Conservation (phyloP, 2,329 filamentous ascomycete genomes). For the Monilinia aucupariae region DNA sequence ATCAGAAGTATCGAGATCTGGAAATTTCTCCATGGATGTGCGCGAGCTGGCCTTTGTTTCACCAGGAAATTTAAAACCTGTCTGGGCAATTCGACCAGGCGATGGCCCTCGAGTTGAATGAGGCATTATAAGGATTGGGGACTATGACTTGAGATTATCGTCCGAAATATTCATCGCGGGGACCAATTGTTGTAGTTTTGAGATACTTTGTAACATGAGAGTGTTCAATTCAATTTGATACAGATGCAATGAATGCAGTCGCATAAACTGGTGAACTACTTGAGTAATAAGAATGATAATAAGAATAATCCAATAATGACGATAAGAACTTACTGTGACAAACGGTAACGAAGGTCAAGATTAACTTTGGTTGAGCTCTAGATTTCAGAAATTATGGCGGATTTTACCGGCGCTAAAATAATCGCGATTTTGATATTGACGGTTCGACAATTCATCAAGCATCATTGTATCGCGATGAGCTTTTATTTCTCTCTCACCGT, state of each 20-base stretch:
- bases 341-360: too few species aligned
- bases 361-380: not conserved
- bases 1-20: slow-evolving; percentile 44
- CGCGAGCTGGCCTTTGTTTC: slow-evolving; percentile 28
- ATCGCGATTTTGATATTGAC: slow-evolving; percentile 23
- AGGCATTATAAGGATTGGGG: slow-evolving; percentile 34
- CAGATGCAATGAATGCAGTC: too few species aligned
- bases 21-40: slow-evolving; percentile 51
- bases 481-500: not conserved
- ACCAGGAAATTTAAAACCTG: slow-evolving; percentile 31
- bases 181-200: slow-evolving; percentile 15
- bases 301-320: not conserved
- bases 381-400: slow-evolving; percentile 9
- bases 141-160: slow-evolving; percentile 1
- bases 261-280: too few species aligned
- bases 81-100: slow-evolving; percentile 31
- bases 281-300: too few species aligned
- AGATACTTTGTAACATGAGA: slow-evolving; percentile 18
- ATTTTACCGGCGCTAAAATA: slow-evolving; percentile 24
- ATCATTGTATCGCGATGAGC: not conserved
- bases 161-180: slow-evolving; percentile 8
- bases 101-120: slow-evolving; percentile 40
- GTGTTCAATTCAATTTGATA: not conserved
- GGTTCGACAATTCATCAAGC: not conserved
- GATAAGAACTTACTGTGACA: not conserved